Conservation (phyloP, 768 basidiomycete species). For the Suillus cothurnatus region DNA sequence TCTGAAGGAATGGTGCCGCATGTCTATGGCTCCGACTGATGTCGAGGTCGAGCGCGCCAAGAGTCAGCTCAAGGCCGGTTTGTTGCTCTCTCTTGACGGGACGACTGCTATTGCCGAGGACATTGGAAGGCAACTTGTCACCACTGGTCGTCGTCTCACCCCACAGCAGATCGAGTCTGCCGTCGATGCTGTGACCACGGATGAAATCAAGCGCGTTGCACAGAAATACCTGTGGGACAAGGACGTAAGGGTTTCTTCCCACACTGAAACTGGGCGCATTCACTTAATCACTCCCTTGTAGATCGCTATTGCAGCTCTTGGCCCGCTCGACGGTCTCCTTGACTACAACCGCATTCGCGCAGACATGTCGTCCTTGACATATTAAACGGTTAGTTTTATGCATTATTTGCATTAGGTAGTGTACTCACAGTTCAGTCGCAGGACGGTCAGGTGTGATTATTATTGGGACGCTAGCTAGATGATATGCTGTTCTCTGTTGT, state of each 20-base stretch:
- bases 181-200: constrained; percentile 84
- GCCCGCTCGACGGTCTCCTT: constrained; percentile 87
- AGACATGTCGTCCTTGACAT: constrained; percentile 80
- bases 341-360: constrained; percentile 91
- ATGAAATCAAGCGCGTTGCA: constrained; percentile 92
- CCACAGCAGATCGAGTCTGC: constrained; percentile 94
- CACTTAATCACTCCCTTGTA: constrained; percentile 30
- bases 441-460: constrained; percentile 3
- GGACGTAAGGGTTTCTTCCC: constrained; percentile 58
- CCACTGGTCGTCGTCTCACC: constrained; percentile 85
- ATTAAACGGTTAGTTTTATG: constrained; percentile 41
- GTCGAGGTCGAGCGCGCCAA: constrained; percentile 96
- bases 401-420: neutral
- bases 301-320: constrained; percentile 88
- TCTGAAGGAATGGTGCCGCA: constrained; percentile 92
- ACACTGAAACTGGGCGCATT: constrained; percentile 4
- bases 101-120: constrained; percentile 97
- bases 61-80: constrained; percentile 95
- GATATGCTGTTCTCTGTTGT: constrained; percentile 18
- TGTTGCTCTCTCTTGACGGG: constrained; percentile 91
- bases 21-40: constrained; percentile 83
- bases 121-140: constrained; percentile 96
- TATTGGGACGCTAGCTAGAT: constrained; percentile 22
- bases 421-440: neutral
- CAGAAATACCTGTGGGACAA: constrained; percentile 98